Percentiles rank a stretch among this genome's conserved stretches.
Evolutionary conservation across 148 eudicot species (phyloP).

Genomic region (Fagopyrum homotropicum): DNA sequence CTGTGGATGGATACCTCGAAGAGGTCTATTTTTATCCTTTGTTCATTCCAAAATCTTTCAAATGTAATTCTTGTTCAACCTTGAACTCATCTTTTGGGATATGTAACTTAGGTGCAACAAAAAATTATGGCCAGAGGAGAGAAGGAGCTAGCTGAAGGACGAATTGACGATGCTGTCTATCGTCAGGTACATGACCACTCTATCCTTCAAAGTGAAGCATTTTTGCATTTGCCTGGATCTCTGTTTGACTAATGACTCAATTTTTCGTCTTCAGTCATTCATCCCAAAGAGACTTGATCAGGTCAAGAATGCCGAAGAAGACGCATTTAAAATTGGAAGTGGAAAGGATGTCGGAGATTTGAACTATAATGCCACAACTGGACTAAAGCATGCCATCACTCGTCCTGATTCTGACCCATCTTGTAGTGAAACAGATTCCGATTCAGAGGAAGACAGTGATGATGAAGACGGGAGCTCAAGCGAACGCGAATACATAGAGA

Average conservation of each 20-base stretch:
- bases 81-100: background rate
- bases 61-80: background rate
- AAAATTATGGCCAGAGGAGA: slow-evolving; percentile 76
- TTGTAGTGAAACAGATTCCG: slow-evolving; percentile 37
- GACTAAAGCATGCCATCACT: slow-evolving; percentile 45
- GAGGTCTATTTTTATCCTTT: slow-evolving; percentile 38
- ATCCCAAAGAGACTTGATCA: slow-evolving; percentile 79
- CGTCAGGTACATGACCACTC: slow-evolving; percentile 46
- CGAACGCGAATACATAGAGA: slow-evolving; percentile 27
- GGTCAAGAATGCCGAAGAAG: slow-evolving; percentile 82
- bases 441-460: slow-evolving; percentile 29
- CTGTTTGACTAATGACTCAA: background rate
- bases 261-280: slow-evolving; percentile 39
- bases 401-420: slow-evolving; percentile 18
- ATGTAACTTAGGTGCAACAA: slow-evolving; percentile 54
- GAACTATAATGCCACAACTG: slow-evolving; percentile 71
- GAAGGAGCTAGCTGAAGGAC: slow-evolving; percentile 63
- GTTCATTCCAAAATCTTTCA: background rate
- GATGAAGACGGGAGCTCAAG: slow-evolving; percentile 38
- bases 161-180: slow-evolving; percentile 81
- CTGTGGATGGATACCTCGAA: slow-evolving; percentile 77
- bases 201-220: background rate
- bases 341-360: slow-evolving; percentile 64
- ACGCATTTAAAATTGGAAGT: slow-evolving; percentile 56
- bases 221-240: background rate